A percentile compares a stretch with the other conserved stretches of the same genome.
phyloP scores from a whole-genome alignment of 2,329 filamentous ascomycete species.

The Alternaria sp. region DNA sequence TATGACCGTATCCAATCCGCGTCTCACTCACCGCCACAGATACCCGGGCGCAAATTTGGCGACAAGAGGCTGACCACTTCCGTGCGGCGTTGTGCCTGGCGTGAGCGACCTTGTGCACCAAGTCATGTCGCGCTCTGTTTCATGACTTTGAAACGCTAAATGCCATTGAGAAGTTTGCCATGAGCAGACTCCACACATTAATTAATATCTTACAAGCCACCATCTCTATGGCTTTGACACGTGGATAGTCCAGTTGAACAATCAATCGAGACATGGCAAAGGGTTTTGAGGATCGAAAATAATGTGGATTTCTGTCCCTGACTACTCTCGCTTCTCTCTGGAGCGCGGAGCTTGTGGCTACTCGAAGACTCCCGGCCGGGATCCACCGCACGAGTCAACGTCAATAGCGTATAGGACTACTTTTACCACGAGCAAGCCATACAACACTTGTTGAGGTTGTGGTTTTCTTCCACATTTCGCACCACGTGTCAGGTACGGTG shows the following conservation, averaged over 20 bases:
- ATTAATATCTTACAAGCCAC: slow-evolving; percentile 25
- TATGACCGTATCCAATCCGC: slow-evolving; percentile 28
- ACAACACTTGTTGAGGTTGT: slow-evolving; percentile 1
- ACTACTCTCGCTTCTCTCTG: slow-evolving; percentile 11
- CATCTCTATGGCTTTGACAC: neutral
- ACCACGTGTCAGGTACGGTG: slow-evolving; percentile 1
- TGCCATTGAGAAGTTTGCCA: slow-evolving; percentile 2
- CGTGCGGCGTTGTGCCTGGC: slow-evolving; percentile 5
- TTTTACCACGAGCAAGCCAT: slow-evolving; percentile 5
- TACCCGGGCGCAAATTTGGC: slow-evolving; percentile 14
- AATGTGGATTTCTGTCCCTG: slow-evolving; percentile 15
- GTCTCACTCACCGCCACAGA: slow-evolving; percentile 34
- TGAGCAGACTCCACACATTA: slow-evolving; percentile 4
- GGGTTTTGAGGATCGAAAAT: neutral
- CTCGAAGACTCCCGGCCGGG: slow-evolving; percentile 15
- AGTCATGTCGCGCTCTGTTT: slow-evolving; percentile 21
- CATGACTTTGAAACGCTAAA: slow-evolving; percentile 13
- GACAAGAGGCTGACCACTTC: slow-evolving; percentile 12
- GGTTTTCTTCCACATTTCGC: neutral
- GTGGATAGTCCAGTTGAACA: neutral
- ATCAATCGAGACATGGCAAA: neutral
- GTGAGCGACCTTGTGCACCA: slow-evolving; percentile 9
- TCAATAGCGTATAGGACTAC: slow-evolving; percentile 7
- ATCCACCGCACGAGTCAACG: slow-evolving; percentile 21
- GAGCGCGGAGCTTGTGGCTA: slow-evolving; percentile 22